Evolutionary conservation across 2,329 filamentous ascomycete species (phyloP).

Genomic region (Penicillium sp.): DNA sequence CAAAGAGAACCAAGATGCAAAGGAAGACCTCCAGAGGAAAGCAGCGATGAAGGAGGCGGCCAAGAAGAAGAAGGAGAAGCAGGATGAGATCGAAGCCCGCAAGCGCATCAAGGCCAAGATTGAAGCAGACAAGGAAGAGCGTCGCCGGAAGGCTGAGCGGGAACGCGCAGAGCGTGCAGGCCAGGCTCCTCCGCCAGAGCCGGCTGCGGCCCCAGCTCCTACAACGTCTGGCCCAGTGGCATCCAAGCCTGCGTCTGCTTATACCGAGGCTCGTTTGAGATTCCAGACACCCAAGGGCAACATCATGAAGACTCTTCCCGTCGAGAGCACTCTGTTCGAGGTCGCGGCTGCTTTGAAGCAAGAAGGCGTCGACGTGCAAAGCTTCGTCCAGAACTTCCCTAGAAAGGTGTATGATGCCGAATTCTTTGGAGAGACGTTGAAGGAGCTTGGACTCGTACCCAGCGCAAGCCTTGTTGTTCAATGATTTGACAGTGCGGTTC

Average conservation of each 20-base stretch:
- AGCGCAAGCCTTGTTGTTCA: conserved; percentile 80
- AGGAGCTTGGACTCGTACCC: conserved; percentile 84
- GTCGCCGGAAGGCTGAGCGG: conserved; percentile 75
- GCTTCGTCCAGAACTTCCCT: conserved; percentile 83
- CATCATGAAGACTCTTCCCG: conserved; percentile 80
- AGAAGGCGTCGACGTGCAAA: conserved; percentile 63
- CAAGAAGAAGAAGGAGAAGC: conserved; percentile 81
- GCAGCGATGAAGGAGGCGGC: conserved; percentile 89
- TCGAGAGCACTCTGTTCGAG: conserved; percentile 89
- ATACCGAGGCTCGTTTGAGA: conserved; percentile 75
- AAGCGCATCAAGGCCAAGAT: conserved; percentile 89
- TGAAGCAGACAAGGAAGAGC: conserved; percentile 86
- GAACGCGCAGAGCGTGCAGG: conserved; percentile 85
- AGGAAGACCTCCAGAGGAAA: conserved; percentile 82
- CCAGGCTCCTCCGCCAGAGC: conserved; percentile 49
- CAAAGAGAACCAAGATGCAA: conserved; percentile 79
- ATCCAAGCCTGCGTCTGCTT: conserved; percentile 63
- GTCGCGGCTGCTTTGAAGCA: conserved; percentile 76
- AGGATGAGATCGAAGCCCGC: conserved; percentile 78
- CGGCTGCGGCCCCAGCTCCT: conserved; percentile 43
- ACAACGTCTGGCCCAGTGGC: conserved; percentile 47
- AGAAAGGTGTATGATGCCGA: conserved; percentile 68
- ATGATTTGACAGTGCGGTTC: conserved; percentile 27
- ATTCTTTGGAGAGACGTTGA: conserved; percentile 86
- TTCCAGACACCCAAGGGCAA: conserved; percentile 73